These are phyloP conservation scores for Leishmania aethiopica DNA, from an alignment of 208 protist species.

Conservation along the genomic window DNA sequence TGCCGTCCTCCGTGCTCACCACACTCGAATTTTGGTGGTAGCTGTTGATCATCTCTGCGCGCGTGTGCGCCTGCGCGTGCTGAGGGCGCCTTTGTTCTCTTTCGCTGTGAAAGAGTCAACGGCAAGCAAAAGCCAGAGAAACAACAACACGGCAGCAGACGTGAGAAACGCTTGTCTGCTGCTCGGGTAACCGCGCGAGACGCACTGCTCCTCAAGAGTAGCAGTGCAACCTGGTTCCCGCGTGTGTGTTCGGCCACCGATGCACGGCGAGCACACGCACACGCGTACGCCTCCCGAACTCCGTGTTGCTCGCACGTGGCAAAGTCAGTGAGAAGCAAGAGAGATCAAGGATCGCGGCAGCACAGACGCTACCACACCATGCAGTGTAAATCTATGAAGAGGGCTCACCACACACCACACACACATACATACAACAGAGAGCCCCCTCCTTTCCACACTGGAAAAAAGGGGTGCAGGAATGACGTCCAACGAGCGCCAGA, in stretches of 20 bases:
- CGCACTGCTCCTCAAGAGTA: neutral
- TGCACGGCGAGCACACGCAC: neutral
- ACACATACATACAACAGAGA: neutral
- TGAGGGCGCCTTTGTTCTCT: neutral
- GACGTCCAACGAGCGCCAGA: neutral
- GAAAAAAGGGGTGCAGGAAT: neutral
- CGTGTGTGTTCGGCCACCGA: neutral
- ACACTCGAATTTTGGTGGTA: constrained; percentile 25
- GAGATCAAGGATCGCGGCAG: neutral
- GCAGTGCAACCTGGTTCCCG: neutral
- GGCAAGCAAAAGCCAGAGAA: neutral
- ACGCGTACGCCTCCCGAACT: neutral
- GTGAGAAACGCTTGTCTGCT: neutral
- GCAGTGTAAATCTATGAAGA: constrained; percentile 3
- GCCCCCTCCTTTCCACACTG: neutral
- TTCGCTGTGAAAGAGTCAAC: neutral
- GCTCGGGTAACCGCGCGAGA: too few relatives aligned
- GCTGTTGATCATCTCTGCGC: constrained; percentile 29
- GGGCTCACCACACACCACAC: neutral
- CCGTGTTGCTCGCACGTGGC: neutral
- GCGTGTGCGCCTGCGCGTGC: neutral
- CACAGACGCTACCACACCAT: neutral
- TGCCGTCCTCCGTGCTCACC: constrained; percentile 33
- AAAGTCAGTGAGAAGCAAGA: neutral
- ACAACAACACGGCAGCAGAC: neutral